Evolutionary conservation across 106 monocot species (phyloP).

Genomic region (Platanthera guangdongensis): DNA sequence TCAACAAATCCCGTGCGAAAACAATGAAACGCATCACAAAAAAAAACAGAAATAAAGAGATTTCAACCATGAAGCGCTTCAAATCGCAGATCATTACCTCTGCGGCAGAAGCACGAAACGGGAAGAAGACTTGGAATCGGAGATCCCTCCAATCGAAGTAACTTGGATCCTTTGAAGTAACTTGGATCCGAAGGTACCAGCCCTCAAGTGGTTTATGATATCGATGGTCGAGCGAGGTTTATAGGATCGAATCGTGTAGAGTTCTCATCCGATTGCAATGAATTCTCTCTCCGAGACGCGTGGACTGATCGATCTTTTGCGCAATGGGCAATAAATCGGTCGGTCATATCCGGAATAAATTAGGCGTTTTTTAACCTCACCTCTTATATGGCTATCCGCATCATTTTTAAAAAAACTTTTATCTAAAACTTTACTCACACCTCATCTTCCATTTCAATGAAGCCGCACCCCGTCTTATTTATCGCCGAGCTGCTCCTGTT

Average conservation of each 20-base stretch:
- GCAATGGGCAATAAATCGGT: no score
- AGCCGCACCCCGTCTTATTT: no score
- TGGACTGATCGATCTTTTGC: no score
- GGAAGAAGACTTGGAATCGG: not conserved
- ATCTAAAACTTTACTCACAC: no score
- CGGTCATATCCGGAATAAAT: no score
- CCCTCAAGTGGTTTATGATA: not conserved
- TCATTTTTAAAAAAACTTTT: no score
- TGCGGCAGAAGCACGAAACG: not conserved
- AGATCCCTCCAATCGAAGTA: not conserved
- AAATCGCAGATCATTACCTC: constrained; percentile 3
- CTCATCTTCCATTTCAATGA: no score
- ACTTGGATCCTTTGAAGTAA: not conserved
- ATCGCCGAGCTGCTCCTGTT: no score
- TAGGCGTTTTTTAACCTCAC: no score
- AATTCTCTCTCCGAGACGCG: no score
- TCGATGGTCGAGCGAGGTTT: not conserved
- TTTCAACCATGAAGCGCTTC: not conserved
- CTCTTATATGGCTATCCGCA: no score
- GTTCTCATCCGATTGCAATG: not conserved
- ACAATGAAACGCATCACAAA: not conserved
- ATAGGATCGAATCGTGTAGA: not conserved
- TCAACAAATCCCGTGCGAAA: not conserved
- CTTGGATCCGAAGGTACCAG: not conserved
- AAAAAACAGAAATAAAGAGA: not conserved